phyloP scores from a whole-genome alignment of 805 yeast species.

The Candida tibetensis region DNA sequence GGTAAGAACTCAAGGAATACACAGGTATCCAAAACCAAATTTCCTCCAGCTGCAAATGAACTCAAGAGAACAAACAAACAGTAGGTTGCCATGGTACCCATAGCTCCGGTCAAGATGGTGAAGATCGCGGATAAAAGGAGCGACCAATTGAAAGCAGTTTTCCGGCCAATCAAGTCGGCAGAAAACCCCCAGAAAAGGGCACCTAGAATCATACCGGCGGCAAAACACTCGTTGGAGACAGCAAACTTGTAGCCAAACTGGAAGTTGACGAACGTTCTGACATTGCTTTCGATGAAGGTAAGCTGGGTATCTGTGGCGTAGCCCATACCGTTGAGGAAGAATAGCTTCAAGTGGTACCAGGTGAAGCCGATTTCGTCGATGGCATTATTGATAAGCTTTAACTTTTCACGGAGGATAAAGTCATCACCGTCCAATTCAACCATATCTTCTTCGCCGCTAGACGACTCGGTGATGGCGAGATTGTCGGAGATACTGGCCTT shows the following conservation, averaged over 20 bases:
- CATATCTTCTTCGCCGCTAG: constrained; percentile 12
- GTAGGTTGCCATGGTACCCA: constrained; percentile 48
- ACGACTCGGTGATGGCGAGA: constrained; percentile 7
- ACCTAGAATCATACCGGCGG: constrained; percentile 48
- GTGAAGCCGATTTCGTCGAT: constrained; percentile 47
- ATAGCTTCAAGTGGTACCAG: constrained; percentile 38
- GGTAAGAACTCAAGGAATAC: constrained; percentile 55
- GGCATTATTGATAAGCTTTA: constrained; percentile 28
- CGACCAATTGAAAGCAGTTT: constrained; percentile 30
- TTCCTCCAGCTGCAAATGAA: constrained; percentile 54
- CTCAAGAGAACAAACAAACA: constrained; percentile 46
- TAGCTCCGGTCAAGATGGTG: constrained; percentile 54
- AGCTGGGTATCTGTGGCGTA: constrained; percentile 48
- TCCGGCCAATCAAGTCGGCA: constrained; percentile 30
- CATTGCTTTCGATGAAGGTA: constrained; percentile 45
- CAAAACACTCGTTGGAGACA: constrained; percentile 32
- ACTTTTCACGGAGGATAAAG: constrained; percentile 20
- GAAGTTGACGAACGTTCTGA: constrained; percentile 43
- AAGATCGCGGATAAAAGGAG: constrained; percentile 48
- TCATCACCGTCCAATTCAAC: constrained; percentile 13
- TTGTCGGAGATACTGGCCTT: constrained; percentile 6
- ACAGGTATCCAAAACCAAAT: constrained; percentile 53
- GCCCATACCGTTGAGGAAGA: constrained; percentile 37
- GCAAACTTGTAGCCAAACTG: constrained; percentile 48
- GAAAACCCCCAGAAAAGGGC: constrained; percentile 57